Evolutionary conservation across 495 filamentous ascomycete species (phyloP), one percentile per base, ranked within the genome.

Genomic region (Neurospora sp.): DNA sequence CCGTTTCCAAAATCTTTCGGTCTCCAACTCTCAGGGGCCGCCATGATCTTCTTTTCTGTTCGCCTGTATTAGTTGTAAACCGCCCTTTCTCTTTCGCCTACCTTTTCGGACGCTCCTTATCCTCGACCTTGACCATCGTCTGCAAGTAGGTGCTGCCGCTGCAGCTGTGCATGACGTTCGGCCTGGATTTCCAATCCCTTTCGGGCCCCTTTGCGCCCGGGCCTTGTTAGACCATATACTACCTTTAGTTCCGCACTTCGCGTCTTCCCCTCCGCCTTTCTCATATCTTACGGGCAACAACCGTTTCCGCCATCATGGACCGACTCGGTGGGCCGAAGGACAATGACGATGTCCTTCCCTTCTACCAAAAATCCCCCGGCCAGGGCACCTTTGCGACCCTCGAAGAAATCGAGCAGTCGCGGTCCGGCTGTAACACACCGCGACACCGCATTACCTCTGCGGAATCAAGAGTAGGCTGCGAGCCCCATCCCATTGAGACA

Each of bases 391-490:
- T 78, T 70, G 69, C 74, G 66, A 59, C 74, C 31, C 73, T 79
- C 14, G 78, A 76, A 9, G 66, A 72, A 37, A 39, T 73, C 46
- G 77, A 81, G 38, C 77, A 78, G 38, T 81, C 83, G 18, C 76
- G 77, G 73, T 81, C 84, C 8, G 75, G 44, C 31, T 78, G 54
- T 66, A 66, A 66, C 27, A 66, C 82, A 41, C 80, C 82, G 4
- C 76, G 78, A 14, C 79, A 81, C 74, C 73, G 83, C 46, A 82
- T 82, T 23, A 86, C 85, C 12, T 86, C 85, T 71, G 82, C 84
- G 44, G 81, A 85, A 71, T 85, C 83, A 72, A 81, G 84, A 73
- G 85, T 86, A 81, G 74, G 83, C 40, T 48, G 12, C 54, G 16
- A 31, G 9, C 31, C 23, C 42, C 71, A 23, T n/a, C 16, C 18